These are phyloP conservation scores for Wickerhamiella nectarea DNA, from an alignment of 805 yeast species.

Conservation along the genomic window DNA sequence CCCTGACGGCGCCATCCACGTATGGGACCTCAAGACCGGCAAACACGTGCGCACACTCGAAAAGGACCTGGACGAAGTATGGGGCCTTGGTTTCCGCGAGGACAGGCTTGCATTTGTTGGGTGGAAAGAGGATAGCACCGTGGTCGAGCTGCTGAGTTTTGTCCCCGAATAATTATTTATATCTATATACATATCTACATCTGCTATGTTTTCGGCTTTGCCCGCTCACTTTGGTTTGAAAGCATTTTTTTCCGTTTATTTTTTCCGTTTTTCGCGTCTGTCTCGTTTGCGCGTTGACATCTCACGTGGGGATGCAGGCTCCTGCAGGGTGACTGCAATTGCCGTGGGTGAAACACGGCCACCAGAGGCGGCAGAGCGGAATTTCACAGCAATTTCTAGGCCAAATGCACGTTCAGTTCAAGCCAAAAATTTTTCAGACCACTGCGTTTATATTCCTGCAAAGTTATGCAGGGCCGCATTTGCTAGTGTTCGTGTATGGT, in stretches of 20 bases:
- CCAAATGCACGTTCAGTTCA: background rate
- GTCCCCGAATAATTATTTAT: slow-evolving; percentile 11
- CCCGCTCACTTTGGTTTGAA: too few relatives aligned
- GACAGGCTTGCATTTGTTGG: slow-evolving; percentile 29
- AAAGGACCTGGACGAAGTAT: slow-evolving; percentile 27
- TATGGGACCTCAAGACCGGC: slow-evolving; percentile 31
- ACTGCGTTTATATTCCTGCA: background rate
- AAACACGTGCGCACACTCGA: slow-evolving; percentile 27
- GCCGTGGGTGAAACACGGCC: background rate
- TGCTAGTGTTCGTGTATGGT: background rate
- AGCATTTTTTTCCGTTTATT: too few relatives aligned
- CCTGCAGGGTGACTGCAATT: background rate
- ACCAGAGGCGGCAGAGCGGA: background rate
- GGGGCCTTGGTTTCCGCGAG: slow-evolving; percentile 30
- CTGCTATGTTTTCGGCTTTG: too few relatives aligned
- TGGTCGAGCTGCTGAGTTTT: slow-evolving; percentile 28
- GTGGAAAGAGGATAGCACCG: slow-evolving; percentile 15
- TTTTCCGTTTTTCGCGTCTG: too few relatives aligned
- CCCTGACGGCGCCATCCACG: slow-evolving; percentile 30
- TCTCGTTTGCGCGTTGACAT: too few relatives aligned
- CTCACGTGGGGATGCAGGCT: background rate
- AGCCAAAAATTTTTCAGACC: too few relatives aligned
- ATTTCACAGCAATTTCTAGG: too few relatives aligned
- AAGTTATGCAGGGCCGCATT: background rate
- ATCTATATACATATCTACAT: background rate